Evolutionary conservation across 257 asterid species (phyloP).

Genomic region (Forsythia suspensa): DNA sequence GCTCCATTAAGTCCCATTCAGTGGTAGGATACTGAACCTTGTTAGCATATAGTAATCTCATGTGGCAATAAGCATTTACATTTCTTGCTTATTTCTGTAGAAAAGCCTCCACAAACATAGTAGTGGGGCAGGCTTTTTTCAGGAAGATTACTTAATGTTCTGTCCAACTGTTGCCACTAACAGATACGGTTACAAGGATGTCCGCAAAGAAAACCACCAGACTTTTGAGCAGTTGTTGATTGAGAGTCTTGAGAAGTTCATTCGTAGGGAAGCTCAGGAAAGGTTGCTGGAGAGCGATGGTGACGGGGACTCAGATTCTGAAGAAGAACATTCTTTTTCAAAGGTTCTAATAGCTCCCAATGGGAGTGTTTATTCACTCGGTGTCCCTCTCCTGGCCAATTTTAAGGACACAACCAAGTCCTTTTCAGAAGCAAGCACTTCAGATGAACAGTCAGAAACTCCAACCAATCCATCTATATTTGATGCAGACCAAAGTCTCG

Average conservation of each 20-base stretch:
- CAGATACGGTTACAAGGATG: constrained; percentile 99
- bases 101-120: background rate
- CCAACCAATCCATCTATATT: constrained; percentile 31
- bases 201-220: constrained; percentile 90
- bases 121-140: background rate
- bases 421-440: constrained; percentile 44
- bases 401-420: constrained; percentile 55
- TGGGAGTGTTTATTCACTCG: constrained; percentile 83
- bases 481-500: constrained; percentile 75
- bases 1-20: background rate
- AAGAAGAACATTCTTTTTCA: constrained; percentile 62
- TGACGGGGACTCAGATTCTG: constrained; percentile 62
- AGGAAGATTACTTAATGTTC: constrained; percentile 3
- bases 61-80: background rate
- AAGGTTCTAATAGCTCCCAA: constrained; percentile 78
- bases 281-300: constrained; percentile 88
- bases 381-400: constrained; percentile 80
- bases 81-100: background rate
- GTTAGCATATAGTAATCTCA: background rate
- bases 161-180: constrained; percentile 22
- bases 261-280: constrained; percentile 94
- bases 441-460: constrained; percentile 44
- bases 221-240: constrained; percentile 93
- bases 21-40: background rate
- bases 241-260: constrained; percentile 90